These are phyloP conservation scores for Rhododendron ferrugineum DNA, from an alignment of 148 eudicot genomes.

Conservation along the genomic window DNA sequence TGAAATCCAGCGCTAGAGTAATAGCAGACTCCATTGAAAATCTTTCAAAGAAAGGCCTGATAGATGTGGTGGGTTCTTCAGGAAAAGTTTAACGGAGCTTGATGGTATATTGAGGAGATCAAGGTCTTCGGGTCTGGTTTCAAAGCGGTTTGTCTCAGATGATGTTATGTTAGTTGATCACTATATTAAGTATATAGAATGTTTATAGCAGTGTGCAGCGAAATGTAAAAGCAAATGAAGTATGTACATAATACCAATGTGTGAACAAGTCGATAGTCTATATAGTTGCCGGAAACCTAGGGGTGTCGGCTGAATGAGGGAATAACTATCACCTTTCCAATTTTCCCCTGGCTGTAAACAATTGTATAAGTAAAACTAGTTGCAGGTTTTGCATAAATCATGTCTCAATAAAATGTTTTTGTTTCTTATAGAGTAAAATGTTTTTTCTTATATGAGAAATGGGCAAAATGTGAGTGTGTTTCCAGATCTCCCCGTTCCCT, in stretches of 20 bases:
- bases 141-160: not conserved
- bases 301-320: not conserved
- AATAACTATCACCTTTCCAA: too few species aligned
- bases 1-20: conserved; percentile 89
- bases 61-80: conserved; percentile 19
- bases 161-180: not conserved
- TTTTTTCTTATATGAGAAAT: too few species aligned
- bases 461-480: too few species aligned
- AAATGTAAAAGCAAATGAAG: not conserved
- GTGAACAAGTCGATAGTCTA: not conserved
- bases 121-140: not conserved
- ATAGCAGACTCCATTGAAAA: conserved; percentile 84
- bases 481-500: too few species aligned
- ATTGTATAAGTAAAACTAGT: too few species aligned
- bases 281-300: not conserved
- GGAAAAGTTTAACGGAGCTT: conserved; percentile 29
- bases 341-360: too few species aligned
- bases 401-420: too few species aligned
- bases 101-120: not conserved
- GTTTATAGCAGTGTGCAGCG: not conserved
- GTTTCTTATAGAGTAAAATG: too few species aligned
- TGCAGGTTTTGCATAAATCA: too few species aligned
- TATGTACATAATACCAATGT: not conserved
- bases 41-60: conserved; percentile 62
- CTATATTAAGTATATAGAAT: not conserved